Evolutionary conservation across 2,329 filamentous ascomycete genomes (phyloP).

Genomic region (Drechslerella coelobrocha): DNA sequence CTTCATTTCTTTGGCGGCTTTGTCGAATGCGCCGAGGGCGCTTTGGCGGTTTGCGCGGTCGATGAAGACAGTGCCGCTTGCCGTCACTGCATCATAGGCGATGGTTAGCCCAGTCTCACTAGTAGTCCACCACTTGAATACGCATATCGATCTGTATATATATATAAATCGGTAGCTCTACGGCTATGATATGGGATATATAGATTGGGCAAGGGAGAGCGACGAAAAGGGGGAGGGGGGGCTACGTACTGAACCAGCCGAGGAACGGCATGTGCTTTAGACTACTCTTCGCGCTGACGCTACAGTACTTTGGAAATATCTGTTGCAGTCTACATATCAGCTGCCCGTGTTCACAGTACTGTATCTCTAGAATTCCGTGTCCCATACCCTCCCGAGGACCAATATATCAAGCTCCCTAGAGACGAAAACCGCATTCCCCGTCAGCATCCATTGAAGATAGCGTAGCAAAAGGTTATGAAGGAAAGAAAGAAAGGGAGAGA

Average conservation of each 20-base stretch:
- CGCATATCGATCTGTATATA: too few relatives aligned
- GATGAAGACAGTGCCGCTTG: slow-evolving; percentile 92
- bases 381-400: slow-evolving; percentile 70
- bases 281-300: slow-evolving; percentile 87
- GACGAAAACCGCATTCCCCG: slow-evolving; percentile 8
- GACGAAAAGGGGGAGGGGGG: background rate
- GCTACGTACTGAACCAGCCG: slow-evolving; percentile 77
- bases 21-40: slow-evolving; percentile 82
- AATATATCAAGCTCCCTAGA: slow-evolving; percentile 81
- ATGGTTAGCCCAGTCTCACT: slow-evolving; percentile 11
- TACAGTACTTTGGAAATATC: slow-evolving; percentile 90
- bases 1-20: slow-evolving; percentile 81
- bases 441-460: background rate
- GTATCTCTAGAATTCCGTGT: background rate
- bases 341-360: too few relatives aligned
- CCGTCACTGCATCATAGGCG: slow-evolving; percentile 61
- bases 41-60: slow-evolving; percentile 84
- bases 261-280: slow-evolving; percentile 81
- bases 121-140: too few relatives aligned
- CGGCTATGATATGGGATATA: slow-evolving; percentile 1
- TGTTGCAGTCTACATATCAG: slow-evolving; percentile 56
- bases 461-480: background rate
- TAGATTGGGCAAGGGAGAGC: background rate
- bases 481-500: background rate
- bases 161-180: too few relatives aligned